Conservation (phyloP, 371 early-diverging fungal species). For the Syncephalastrum sp. region DNA sequence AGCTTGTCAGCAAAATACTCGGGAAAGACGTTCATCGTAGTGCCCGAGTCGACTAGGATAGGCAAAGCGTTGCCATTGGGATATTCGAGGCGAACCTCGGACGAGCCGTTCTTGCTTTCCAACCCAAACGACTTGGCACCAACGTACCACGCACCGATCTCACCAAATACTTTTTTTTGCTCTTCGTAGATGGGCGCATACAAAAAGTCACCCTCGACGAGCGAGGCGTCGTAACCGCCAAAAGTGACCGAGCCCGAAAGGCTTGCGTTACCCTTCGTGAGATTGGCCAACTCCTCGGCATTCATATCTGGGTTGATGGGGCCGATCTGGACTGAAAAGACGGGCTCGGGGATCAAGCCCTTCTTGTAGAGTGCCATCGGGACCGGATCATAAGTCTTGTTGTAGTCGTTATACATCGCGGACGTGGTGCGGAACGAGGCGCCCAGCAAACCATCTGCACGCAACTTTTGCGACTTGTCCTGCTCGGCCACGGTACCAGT, state of each 20-base stretch:
- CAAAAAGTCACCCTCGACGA: constrained; percentile 23
- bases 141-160: too few species aligned
- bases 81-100: too few species aligned
- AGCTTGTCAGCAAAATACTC: too few species aligned
- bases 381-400: constrained; percentile 4
- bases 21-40: too few species aligned
- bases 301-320: neutral
- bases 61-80: too few species aligned
- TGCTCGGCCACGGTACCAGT: constrained; percentile 5
- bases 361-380: constrained; percentile 11
- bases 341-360: constrained; percentile 6
- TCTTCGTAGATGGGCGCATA: constrained; percentile 12
- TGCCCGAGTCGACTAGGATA: too few species aligned
- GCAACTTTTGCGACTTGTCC: neutral
- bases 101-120: too few species aligned
- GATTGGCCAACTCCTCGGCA: neutral
- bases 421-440: constrained; percentile 9
- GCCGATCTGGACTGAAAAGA: constrained; percentile 9
- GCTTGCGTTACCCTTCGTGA: neutral
- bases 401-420: neutral
- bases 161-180: constrained; percentile 4
- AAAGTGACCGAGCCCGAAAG: constrained; percentile 41
- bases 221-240: constrained; percentile 32
- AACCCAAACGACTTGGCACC: too few species aligned
- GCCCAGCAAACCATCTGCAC: constrained; percentile 15